Evolutionary conservation across 148 eudicot species (phyloP).

Genomic region (Pharnaceum exiguum): DNA sequence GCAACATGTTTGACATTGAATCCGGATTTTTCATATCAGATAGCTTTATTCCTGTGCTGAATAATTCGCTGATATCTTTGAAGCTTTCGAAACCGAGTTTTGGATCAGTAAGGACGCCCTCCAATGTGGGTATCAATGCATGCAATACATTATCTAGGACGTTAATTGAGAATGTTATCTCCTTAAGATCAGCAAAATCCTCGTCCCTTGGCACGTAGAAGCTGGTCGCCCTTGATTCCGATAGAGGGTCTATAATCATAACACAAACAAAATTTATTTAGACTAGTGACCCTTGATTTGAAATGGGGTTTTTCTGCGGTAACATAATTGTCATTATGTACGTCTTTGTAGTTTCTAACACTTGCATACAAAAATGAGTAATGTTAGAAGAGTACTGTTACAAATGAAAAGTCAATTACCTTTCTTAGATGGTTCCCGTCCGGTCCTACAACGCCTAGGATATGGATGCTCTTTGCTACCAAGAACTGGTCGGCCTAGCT

Average conservation of each 20-base stretch:
- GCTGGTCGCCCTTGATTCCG: conserved; percentile 15
- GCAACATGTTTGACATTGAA: conserved; percentile 4
- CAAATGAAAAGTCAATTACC: conserved; percentile 22
- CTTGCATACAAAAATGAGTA: neutral
- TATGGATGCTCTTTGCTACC: conserved; percentile 50
- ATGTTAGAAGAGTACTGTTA: neutral
- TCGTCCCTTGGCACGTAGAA: conserved; percentile 48
- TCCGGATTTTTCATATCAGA: conserved; percentile 12
- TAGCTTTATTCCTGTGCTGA: conserved; percentile 16
- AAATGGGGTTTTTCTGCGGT: no score
- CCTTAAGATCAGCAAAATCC: conserved; percentile 32
- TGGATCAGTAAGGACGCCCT: conserved; percentile 14
- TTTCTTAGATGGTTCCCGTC: conserved; percentile 30
- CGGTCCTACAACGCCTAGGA: conserved; percentile 67
- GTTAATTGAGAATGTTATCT: conserved; percentile 21
- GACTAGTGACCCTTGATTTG: neutral
- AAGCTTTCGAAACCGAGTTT: conserved; percentile 23
- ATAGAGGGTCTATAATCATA: conserved; percentile 13
- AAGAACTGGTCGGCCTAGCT: conserved; percentile 33
- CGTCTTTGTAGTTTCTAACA: no score
- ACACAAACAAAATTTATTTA: neutral
- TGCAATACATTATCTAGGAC: conserved; percentile 17
- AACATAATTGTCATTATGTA: no score
- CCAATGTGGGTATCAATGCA: conserved; percentile 25
- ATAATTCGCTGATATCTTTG: conserved; percentile 19